Conservation (phyloP, 257 asterid genomes). For the Lycium ferocissimum region DNA sequence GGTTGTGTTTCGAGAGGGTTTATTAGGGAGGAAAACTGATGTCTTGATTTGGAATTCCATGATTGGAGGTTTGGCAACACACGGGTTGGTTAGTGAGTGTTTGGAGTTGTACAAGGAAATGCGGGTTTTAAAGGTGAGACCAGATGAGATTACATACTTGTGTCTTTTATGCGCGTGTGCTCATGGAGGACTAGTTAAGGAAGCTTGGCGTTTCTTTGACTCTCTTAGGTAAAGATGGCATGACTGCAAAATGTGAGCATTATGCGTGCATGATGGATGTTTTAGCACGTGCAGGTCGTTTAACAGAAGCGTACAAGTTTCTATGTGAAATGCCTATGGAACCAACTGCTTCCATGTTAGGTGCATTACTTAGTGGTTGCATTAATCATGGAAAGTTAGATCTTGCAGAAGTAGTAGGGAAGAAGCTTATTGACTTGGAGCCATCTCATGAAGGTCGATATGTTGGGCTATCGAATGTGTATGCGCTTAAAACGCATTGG, state of each 20-base stretch:
- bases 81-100: slow-evolving; percentile 57
- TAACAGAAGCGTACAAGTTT: slow-evolving; percentile 57
- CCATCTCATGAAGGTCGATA: slow-evolving; percentile 78
- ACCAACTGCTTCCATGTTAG: slow-evolving; percentile 71
- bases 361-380: slow-evolving; percentile 76
- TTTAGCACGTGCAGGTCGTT: slow-evolving; percentile 75
- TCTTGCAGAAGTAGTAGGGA: slow-evolving; percentile 73
- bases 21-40: slow-evolving; percentile 47
- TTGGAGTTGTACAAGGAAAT: slow-evolving; percentile 50
- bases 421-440: slow-evolving; percentile 64
- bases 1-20: slow-evolving; percentile 54
- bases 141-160: slow-evolving; percentile 80
- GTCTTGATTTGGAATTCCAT: slow-evolving; percentile 73
- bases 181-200: slow-evolving; percentile 74
- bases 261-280: slow-evolving; percentile 84
- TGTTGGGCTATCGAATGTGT: slow-evolving; percentile 72
- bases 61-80: slow-evolving; percentile 88
- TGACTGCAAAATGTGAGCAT: slow-evolving; percentile 67
- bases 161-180: slow-evolving; percentile 74
- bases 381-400: slow-evolving; percentile 59
- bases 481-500: slow-evolving; percentile 65
- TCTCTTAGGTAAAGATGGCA: slow-evolving; percentile 50
- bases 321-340: slow-evolving; percentile 51
- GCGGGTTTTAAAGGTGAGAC: slow-evolving; percentile 40
- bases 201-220: slow-evolving; percentile 61